Conservation (phyloP, 108 stramenopile genomes). For the Pseudonitzschia multiseries region DNA sequence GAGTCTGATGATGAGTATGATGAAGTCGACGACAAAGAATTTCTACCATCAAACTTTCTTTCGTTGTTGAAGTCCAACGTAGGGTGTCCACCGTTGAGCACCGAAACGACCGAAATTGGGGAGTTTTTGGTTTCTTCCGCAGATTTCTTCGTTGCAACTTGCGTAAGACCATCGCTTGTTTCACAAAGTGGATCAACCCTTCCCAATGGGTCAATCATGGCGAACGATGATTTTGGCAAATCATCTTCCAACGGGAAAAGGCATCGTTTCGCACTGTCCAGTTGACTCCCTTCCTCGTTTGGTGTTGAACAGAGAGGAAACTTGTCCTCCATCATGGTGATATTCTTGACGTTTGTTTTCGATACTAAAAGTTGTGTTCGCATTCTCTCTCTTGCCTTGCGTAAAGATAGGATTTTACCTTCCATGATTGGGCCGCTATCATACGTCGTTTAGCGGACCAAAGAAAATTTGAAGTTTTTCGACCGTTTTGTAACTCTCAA, state of each 20-base stretch:
- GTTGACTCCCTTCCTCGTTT: not conserved
- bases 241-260: constrained; percentile 26
- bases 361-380: no score
- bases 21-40: not conserved
- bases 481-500: not conserved
- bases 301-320: not conserved
- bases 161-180: not conserved
- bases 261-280: constrained; percentile 23
- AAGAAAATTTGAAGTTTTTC: no score
- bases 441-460: no score
- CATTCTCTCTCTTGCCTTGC: no score
- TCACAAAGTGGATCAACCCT: not conserved
- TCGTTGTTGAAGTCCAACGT: not conserved
- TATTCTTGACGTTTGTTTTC: not conserved
- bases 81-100: not conserved
- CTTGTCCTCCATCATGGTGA: not conserved
- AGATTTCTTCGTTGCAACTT: not conserved
- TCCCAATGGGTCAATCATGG: not conserved
- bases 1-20: not conserved
- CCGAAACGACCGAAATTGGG: constrained; percentile 12
- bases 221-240: not conserved
- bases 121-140: not conserved
- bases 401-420: no score
- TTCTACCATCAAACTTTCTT: not conserved
- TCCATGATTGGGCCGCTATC: no score